Conservation (phyloP, 2,329 filamentous ascomycete species). For the Fusarium sp. region DNA sequence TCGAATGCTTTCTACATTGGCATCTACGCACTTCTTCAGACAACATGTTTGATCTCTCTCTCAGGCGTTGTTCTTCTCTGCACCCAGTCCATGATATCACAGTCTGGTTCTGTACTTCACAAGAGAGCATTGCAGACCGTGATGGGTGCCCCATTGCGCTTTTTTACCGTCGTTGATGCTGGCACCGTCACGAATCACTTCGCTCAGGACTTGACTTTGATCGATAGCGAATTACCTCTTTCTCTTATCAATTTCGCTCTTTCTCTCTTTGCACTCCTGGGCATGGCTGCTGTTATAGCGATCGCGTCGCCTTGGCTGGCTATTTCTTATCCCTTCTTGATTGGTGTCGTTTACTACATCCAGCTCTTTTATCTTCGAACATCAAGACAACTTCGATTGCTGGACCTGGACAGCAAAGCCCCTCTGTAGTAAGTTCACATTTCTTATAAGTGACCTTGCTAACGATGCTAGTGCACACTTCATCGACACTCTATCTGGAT, state of each 20-base stretch:
- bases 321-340: conserved; percentile 60
- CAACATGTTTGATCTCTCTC: background rate
- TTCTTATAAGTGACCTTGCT: background rate
- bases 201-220: conserved; percentile 52
- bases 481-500: conserved; percentile 63
- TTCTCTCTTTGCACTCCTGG: background rate
- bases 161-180: conserved; percentile 48
- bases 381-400: conserved; percentile 66
- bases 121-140: conserved; percentile 6
- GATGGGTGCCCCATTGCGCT: conserved; percentile 43
- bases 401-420: conserved; percentile 69
- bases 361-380: conserved; percentile 69
- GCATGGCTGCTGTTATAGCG: conserved; percentile 46
- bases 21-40: conserved; percentile 17
- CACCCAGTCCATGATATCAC: conserved; percentile 2
- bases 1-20: conserved; percentile 12
- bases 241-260: conserved; percentile 39
- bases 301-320: conserved; percentile 54
- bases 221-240: conserved; percentile 50
- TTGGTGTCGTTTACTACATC: conserved; percentile 57
- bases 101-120: conserved; percentile 13
- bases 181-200: conserved; percentile 51
- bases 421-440: conserved; percentile 60
- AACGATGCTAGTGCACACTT: conserved; percentile 54
- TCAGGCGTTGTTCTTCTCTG: background rate